Conservation (phyloP, 371 early-diverging fungal species). For the Umbelopsis sp. region DNA sequence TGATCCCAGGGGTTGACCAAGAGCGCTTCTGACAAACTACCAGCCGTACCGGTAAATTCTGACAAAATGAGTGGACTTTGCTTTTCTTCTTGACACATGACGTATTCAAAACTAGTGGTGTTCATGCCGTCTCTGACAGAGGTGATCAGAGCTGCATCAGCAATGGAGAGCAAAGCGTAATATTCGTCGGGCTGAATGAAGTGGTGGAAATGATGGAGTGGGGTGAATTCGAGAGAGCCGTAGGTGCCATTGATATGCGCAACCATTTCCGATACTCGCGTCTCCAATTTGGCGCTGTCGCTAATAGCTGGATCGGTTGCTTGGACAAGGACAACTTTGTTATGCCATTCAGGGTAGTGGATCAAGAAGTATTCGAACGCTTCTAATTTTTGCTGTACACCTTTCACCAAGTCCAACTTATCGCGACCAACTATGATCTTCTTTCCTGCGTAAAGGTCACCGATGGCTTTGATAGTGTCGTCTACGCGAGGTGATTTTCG, state of each 20-base stretch:
- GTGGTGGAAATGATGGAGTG: constrained; percentile 97
- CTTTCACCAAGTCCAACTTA: constrained; percentile 98
- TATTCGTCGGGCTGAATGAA: constrained; percentile 94
- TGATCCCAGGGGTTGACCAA: constrained; percentile 98
- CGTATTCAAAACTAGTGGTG: constrained; percentile 97
- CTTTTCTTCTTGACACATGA: constrained; percentile 94
- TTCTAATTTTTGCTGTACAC: constrained; percentile 95
- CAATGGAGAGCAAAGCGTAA: constrained; percentile 91
- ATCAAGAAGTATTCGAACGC: constrained; percentile 93
- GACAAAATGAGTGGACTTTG: constrained; percentile 92
- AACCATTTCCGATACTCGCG: constrained; percentile 87
- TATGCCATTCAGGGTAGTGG: constrained; percentile 89
- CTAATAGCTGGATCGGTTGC: constrained; percentile 61
- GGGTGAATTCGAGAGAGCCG: constrained; percentile 95
- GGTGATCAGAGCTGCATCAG: constrained; percentile 95
- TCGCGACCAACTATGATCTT: constrained; percentile 98
- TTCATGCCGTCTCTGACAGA: constrained; percentile 99
- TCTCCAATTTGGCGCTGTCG: constrained; percentile 73
- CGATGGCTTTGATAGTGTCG: constrained; percentile 68
- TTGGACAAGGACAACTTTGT: constrained; percentile 91
- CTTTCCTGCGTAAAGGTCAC: constrained; percentile 87
- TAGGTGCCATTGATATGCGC: constrained; percentile 92
- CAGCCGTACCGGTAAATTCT: constrained; percentile 97
- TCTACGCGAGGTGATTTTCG: constrained; percentile 48
- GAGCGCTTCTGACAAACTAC: constrained; percentile 84